phyloP scores from a whole-genome alignment of 1,284 basidiomycete genomes.

The Leccinum ponderosum region DNA sequence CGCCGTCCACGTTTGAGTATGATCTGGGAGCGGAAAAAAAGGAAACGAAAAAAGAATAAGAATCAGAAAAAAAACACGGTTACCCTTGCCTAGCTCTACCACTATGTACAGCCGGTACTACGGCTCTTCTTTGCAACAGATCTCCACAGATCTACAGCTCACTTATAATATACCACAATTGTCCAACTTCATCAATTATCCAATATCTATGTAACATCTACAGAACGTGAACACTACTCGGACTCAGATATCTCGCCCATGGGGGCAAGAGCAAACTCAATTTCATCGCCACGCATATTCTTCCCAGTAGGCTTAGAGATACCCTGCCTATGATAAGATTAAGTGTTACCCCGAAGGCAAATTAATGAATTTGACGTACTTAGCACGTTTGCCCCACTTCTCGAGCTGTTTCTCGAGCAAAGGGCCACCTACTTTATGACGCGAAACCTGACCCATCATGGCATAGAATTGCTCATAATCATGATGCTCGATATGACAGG shows the following conservation, averaged over 20 bases:
- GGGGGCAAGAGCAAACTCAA: background rate
- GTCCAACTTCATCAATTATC: background rate
- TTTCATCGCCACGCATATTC: background rate
- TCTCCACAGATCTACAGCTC: background rate
- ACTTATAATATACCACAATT: background rate
- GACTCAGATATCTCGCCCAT: constrained; percentile 1
- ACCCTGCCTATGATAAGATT: background rate
- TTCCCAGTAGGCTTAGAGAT: background rate
- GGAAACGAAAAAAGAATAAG: too few species aligned
- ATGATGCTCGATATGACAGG: background rate
- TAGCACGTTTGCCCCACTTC: background rate
- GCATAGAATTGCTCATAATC: background rate
- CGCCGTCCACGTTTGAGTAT: too few species aligned
- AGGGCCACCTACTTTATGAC: background rate
- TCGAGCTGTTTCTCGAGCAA: background rate
- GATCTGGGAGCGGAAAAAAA: too few species aligned
- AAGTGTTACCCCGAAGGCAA: background rate
- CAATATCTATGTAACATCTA: background rate
- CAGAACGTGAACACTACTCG: background rate
- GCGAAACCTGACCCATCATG: background rate
- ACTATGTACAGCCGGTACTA: too few species aligned
- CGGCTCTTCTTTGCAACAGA: too few species aligned
- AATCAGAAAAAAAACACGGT: too few species aligned
- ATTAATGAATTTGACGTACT: background rate
- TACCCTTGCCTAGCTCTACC: too few species aligned